Percentiles rank a stretch among this genome's conserved stretches.
Evolutionary conservation across 495 filamentous ascomycete genomes (phyloP).

Genomic region (Letharia columbiana): DNA sequence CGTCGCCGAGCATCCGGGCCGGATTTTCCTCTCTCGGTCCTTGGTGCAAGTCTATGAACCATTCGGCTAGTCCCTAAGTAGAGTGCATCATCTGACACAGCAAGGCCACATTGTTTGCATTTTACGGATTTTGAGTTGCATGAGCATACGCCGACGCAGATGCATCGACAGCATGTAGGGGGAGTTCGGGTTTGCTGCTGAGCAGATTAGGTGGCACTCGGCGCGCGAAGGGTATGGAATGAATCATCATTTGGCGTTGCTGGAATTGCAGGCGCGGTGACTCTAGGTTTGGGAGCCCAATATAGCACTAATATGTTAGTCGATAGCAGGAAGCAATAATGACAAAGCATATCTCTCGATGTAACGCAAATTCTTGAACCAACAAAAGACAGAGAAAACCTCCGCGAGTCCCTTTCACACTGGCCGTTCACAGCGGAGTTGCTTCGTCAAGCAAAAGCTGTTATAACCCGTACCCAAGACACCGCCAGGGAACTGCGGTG

Average conservation of each 20-base stretch:
- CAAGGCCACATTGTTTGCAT: background rate
- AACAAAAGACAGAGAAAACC: background rate
- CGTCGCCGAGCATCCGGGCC: background rate
- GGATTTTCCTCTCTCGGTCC: background rate
- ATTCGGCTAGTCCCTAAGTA: background rate
- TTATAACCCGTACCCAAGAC: no score
- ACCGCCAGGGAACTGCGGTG: no score
- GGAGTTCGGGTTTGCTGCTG: background rate
- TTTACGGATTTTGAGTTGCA: background rate
- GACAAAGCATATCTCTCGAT: background rate
- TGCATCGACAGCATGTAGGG: background rate
- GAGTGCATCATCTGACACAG: background rate
- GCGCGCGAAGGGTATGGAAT: background rate
- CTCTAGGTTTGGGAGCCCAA: background rate
- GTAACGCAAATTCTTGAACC: background rate
- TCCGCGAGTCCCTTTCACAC: background rate
- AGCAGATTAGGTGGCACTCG: background rate
- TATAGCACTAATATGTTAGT: background rate
- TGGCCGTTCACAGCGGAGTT: background rate
- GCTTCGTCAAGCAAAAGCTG: no score
- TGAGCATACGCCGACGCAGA: background rate
- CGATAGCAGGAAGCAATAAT: background rate
- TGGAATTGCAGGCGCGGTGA: background rate
- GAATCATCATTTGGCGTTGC: background rate
- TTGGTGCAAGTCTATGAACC: background rate